These are phyloP conservation scores for Botrytis sinoallii DNA, from an alignment of 2,329 filamentous ascomycete genomes.

Conservation along the genomic window DNA sequence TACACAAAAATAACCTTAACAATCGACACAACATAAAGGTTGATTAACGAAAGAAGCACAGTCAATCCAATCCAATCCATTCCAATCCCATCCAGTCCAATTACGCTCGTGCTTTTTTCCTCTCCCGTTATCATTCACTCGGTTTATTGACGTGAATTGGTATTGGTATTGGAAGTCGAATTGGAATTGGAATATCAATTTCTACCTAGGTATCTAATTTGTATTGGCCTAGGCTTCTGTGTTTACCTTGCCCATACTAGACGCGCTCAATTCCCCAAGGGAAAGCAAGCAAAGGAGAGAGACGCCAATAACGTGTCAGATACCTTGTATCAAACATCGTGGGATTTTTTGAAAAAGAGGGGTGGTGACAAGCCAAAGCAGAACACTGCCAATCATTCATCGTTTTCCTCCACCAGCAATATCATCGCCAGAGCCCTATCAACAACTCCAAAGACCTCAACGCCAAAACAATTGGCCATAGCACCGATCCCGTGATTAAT, in stretches of 20 bases:
- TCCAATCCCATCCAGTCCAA: not conserved
- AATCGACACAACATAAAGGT: not conserved
- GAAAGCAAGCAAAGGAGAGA: not conserved
- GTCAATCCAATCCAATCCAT: not conserved
- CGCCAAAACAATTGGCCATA: constrained; percentile 33
- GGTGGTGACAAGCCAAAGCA: not conserved
- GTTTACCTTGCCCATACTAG: not conserved
- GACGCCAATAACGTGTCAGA: not conserved
- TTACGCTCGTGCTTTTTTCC: constrained; percentile 6
- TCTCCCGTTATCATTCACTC: not conserved
- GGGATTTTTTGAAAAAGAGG: not conserved
- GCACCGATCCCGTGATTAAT: constrained; percentile 35
- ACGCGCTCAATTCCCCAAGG: not conserved
- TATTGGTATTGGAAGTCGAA: not conserved
- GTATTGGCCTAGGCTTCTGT: not conserved
- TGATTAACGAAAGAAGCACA: not conserved
- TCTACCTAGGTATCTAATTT: not conserved
- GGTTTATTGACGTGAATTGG: not conserved
- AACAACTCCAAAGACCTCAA: constrained; percentile 33
- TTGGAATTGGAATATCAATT: not conserved
- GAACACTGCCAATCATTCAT: constrained; percentile 31
- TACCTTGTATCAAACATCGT: constrained; percentile 17
- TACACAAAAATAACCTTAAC: not conserved
- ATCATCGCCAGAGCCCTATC: constrained; percentile 33
- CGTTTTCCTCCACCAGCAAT: constrained; percentile 18